Evolutionary conservation across 768 basidiomycete species (phyloP).

Genomic region (Mycena alexandri): DNA sequence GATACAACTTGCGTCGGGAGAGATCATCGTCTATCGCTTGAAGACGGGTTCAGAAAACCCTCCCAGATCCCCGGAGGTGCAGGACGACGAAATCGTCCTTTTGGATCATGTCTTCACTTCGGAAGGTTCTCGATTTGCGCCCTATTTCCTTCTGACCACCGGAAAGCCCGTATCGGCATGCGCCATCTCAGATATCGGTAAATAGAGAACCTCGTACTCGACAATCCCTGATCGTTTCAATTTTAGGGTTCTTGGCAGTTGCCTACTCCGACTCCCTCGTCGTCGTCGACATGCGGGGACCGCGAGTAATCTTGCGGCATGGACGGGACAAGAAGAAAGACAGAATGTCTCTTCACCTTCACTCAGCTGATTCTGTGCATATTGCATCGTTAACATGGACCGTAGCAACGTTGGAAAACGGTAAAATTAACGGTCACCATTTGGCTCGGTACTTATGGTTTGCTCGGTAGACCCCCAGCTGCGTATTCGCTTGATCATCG

Average conservation of each 20-base stretch:
- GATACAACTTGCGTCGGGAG: conserved; percentile 66
- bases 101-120: conserved; percentile 62
- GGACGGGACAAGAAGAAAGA: conserved; percentile 55
- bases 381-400: conserved; percentile 76
- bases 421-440: conserved; percentile 44
- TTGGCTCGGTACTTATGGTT: conserved; percentile 16
- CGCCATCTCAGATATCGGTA: conserved; percentile 82
- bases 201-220: conserved; percentile 36
- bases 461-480: conserved; percentile 55
- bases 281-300: conserved; percentile 82
- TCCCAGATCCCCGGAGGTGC: conserved; percentile 38
- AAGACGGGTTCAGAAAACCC: conserved; percentile 39
- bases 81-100: conserved; percentile 65
- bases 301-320: conserved; percentile 71
- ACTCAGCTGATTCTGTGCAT: conserved; percentile 52
- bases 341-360: conserved; percentile 49
- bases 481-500: conserved; percentile 72
- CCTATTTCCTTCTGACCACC: conserved; percentile 70
- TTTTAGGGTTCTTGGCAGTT: conserved; percentile 80
- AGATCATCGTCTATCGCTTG: conserved; percentile 66
- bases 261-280: conserved; percentile 71
- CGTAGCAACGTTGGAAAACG: conserved; percentile 67
- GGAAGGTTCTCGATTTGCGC: conserved; percentile 62
- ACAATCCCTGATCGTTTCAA: not conserved
- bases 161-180: conserved; percentile 61